Evolutionary conservation across 257 asterid genomes (phyloP).

Genomic region (Phtheirospermum japonicum): DNA sequence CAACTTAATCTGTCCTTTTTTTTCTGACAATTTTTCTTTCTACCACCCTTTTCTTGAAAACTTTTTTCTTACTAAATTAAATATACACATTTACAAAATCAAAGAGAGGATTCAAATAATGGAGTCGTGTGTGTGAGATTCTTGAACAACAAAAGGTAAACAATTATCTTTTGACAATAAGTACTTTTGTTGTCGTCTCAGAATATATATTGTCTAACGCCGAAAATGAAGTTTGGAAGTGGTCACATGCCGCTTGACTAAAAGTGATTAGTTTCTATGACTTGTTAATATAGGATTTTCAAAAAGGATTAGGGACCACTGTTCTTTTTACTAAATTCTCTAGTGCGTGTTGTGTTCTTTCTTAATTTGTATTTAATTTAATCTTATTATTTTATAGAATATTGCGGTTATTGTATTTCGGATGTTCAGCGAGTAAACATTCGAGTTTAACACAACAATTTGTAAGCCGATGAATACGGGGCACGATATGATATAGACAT

Average conservation of each 20-base stretch:
- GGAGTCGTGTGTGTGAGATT: constrained; percentile 22
- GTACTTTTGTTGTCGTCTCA: constrained; percentile 29
- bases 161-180: constrained; percentile 1
- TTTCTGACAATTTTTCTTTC: too few species aligned
- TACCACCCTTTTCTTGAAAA: neutral
- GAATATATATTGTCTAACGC: constrained; percentile 27
- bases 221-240: constrained; percentile 34
- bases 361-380: too few species aligned
- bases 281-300: neutral
- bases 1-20: too few species aligned
- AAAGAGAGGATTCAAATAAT: neutral
- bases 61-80: constrained; percentile 1
- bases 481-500: too few species aligned
- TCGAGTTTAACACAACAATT: too few species aligned
- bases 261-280: constrained; percentile 1
- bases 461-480: too few species aligned
- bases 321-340: too few species aligned
- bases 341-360: too few species aligned
- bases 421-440: too few species aligned
- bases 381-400: too few species aligned
- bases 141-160: constrained; percentile 20
- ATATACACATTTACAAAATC: neutral
- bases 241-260: constrained; percentile 34
- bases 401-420: too few species aligned
- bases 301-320: too few species aligned